Conservation (phyloP, 192 early-diverging fungal genomes). For the Anaeromyces robustus region DNA sequence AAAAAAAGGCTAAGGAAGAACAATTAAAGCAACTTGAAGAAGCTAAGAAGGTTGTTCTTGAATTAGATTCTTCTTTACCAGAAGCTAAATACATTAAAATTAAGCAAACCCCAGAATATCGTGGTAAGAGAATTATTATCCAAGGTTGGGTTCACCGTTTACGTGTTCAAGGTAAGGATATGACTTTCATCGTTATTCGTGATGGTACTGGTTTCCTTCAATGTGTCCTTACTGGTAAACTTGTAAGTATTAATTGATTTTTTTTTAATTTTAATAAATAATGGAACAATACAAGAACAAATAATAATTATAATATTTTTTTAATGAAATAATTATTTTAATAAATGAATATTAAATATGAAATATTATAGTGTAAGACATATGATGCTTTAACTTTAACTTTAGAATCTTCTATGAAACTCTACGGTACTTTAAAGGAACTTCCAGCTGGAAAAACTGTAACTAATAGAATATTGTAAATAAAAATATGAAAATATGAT, state of each 20-base stretch:
- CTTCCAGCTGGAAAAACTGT: conserved; percentile 84
- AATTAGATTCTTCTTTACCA: conserved; percentile 55
- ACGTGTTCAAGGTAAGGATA: conserved; percentile 91
- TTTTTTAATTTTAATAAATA: no score
- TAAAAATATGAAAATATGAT: not conserved
- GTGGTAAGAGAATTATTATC: conserved; percentile 66
- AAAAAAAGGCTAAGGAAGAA: conserved; percentile 40
- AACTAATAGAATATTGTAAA: conserved; percentile 10
- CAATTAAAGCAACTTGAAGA: conserved; percentile 52
- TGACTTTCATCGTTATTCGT: conserved; percentile 87
- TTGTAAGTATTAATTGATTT: conserved; percentile 38
- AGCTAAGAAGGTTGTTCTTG: conserved; percentile 65
- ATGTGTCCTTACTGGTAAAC: conserved; percentile 70
- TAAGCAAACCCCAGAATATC: conserved; percentile 35
- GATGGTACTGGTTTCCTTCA: conserved; percentile 92
- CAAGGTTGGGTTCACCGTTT: conserved; percentile 92
- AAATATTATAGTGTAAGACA: conserved; percentile 59
- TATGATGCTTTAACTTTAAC: conserved; percentile 87
- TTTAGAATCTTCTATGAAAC: conserved; percentile 76
- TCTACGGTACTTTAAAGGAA: conserved; percentile 74
- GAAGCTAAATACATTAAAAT: conserved; percentile 66
- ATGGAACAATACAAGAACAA: no score
- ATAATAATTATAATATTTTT: no score
- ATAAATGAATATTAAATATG: no score
- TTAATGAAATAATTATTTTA: no score